A percentile compares a stretch with the other conserved stretches of the same genome.
These are phyloP conservation scores for Gracilaria gracilis DNA, from an alignment of 23 red algal species.

Conservation along the genomic window DNA sequence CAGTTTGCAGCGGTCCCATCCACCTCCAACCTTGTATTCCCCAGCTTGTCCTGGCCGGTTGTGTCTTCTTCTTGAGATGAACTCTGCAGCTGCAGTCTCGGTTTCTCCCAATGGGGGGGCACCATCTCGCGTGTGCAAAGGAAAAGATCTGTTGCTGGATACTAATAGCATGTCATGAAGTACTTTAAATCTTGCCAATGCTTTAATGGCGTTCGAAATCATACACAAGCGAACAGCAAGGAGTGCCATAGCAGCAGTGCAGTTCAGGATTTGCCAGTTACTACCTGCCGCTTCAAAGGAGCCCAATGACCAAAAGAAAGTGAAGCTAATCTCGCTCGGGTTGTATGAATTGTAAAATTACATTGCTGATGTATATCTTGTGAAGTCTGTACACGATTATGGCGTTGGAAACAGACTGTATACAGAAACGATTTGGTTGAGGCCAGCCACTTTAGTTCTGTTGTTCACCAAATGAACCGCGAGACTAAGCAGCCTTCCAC, in stretches of 20 bases:
- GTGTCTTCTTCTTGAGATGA: conserved; percentile 60
- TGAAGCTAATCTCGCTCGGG: conserved; percentile 44
- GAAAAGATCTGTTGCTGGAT: conserved; percentile 63
- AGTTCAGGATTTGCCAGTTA: conserved; percentile 19
- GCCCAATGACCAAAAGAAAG: conserved; percentile 36
- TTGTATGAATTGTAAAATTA: no score
- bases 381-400: no score
- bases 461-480: conserved; percentile 24
- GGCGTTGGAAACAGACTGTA: no score
- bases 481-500: conserved; percentile 10
- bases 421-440: conserved; percentile 9
- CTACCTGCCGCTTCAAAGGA: conserved; percentile 11
- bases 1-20: conserved; percentile 33
- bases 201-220: conserved; percentile 51
- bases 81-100: conserved; percentile 13
- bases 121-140: conserved; percentile 57
- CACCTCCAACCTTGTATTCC: conserved; percentile 27
- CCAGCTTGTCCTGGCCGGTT: conserved; percentile 18
- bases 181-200: conserved; percentile 12
- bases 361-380: no score
- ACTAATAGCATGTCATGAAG: conserved; percentile 9
- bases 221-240: conserved; percentile 35
- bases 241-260: neutral
- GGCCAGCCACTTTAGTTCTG: conserved; percentile 16
- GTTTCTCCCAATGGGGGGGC: conserved; percentile 39